Evolutionary conservation across 169 alveolate genomes (phyloP), one percentile per base, ranked within the genome.

Genomic region (Besnoitia besnoiti): DNA sequence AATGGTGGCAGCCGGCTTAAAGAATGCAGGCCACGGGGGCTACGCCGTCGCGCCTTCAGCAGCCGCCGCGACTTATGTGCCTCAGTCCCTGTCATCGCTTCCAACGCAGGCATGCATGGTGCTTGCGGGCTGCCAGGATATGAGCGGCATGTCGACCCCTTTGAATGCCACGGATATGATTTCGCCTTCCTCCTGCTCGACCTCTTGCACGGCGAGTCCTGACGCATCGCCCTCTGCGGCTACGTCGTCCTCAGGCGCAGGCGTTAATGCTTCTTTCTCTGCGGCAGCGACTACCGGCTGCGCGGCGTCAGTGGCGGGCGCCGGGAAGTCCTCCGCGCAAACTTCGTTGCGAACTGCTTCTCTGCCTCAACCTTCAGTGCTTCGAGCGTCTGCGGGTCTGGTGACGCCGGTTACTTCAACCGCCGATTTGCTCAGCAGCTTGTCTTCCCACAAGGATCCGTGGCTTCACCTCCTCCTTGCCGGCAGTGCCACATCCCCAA

Each of bases 171-270:
- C 30, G 33, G 67, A 55, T n/a, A 19, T 19, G 7, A 49, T 21
- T 27, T 12, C 87, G 24, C 87, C 55, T 37, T 77, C 87, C 59
- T 77, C 59, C 50, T 77, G 87, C 37, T 77, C 87, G 44, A 77
- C 87, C 8, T 8, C 55, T 39, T 77, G 87, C 87, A 77, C 61
- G 49, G 47, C 59, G 37, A 77, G 61, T 40, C 87, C 87, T 8
- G 87, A 77, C 40, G 87, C 59, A 35, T 77, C 87, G 35, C 87
- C 87, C 42, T 77, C 87, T 40, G 87, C 87, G 8, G 87, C 87
- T 1, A 27, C 82, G 24, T 73, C 67, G 14, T 51, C 82, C 46
- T 10, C 46, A 30, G 82, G 82, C 24, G 46, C 44, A 2, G n/a
- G n/a, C 47, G 12, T 1, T n/a, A 30, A n/a, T 42, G n/a, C 39